Conservation (phyloP, 306 rosid species). For the Cucumis cinereus region DNA sequence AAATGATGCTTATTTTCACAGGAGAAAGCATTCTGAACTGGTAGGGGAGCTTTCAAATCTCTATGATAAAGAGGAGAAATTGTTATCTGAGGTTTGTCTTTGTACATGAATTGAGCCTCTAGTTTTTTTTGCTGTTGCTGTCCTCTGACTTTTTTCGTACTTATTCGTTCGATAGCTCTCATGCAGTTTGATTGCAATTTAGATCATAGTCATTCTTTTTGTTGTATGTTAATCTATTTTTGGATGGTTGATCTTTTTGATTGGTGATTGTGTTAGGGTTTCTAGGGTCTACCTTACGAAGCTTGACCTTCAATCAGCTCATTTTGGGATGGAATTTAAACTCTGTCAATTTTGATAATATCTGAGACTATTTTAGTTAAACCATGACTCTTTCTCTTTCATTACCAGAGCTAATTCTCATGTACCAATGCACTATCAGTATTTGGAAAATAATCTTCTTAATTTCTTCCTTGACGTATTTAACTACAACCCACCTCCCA, state of each 20-base stretch:
- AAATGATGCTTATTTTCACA: conserved; percentile 16
- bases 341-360: neutral
- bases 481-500: neutral
- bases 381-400: neutral
- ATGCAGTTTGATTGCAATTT: neutral
- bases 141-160: neutral
- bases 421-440: neutral
- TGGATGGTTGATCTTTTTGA: neutral
- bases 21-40: conserved; percentile 94
- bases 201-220: neutral
- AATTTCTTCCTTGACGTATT: neutral
- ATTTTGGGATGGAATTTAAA: neutral
- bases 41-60: conserved; percentile 80
- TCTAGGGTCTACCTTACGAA: neutral
- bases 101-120: conserved; percentile 12
- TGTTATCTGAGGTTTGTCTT: conserved; percentile 84
- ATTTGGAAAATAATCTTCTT: neutral
- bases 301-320: neutral
- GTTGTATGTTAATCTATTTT: neutral
- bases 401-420: neutral
- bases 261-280: neutral
- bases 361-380: neutral
- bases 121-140: conserved; percentile 4
- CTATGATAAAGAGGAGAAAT: conserved; percentile 68
- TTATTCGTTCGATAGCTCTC: neutral